Percentiles rank a stretch among this genome's conserved stretches.
Conservation (phyloP, 164 flowering plant species). For the Tetrastigma voinierianum region DNA sequence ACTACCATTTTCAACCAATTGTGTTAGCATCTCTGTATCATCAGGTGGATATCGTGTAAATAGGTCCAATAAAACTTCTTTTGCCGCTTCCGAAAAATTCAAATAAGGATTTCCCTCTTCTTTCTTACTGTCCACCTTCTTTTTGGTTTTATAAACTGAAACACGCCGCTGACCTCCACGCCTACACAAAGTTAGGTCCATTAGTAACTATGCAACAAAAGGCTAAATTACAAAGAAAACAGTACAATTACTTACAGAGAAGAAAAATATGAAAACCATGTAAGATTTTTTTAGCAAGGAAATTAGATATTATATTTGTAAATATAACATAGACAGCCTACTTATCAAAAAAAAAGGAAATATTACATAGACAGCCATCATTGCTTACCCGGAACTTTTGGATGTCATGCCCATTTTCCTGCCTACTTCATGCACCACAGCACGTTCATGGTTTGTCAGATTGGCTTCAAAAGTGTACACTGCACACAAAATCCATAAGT, state of each 20-base stretch:
- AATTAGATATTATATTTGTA: neutral
- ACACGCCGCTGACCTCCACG: slow-evolving; percentile 53
- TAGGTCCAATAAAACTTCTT: slow-evolving; percentile 49
- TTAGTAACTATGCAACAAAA: neutral
- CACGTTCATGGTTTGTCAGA: slow-evolving; percentile 69
- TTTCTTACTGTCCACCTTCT: slow-evolving; percentile 17
- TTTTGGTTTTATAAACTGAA: slow-evolving; percentile 53
- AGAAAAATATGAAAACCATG: neutral
- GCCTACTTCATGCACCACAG: slow-evolving; percentile 62
- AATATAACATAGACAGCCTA: neutral
- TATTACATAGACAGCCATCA: neutral
- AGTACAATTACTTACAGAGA: neutral
- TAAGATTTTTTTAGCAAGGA: neutral
- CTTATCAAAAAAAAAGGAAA: neutral
- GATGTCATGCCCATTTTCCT: slow-evolving; percentile 83
- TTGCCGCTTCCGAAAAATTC: slow-evolving; percentile 64
- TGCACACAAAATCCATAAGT: slow-evolving; percentile 28
- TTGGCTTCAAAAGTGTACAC: slow-evolving; percentile 61
- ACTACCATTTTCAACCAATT: slow-evolving; percentile 18
- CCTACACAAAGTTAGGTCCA: slow-evolving; percentile 35
- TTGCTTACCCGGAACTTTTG: slow-evolving; percentile 84
- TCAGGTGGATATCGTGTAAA: slow-evolving; percentile 74
- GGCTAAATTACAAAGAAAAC: neutral
- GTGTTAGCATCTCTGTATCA: slow-evolving; percentile 35
- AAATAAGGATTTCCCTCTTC: slow-evolving; percentile 30